phyloP scores from a whole-genome alignment of 345 rosid genomes.

The Erodium maritimum region DNA sequence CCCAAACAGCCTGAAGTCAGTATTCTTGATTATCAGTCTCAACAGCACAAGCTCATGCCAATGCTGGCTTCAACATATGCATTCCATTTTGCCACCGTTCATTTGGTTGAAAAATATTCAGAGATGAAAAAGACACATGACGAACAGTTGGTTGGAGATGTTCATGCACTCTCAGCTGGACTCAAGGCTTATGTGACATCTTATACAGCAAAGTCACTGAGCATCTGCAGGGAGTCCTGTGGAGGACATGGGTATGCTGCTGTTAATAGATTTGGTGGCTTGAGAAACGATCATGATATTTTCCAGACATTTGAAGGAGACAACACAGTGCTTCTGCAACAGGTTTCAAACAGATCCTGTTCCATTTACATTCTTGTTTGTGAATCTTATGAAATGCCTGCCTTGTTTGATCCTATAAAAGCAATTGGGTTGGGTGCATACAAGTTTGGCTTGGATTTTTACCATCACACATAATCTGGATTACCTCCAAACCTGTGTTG shows the following conservation, averaged over 20 bases:
- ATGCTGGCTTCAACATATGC: constrained; percentile 96
- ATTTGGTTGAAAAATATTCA: constrained; percentile 65
- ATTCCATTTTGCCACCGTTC: constrained; percentile 65
- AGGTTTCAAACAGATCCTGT: constrained; percentile 28
- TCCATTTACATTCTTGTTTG: neutral
- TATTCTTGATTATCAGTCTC: constrained; percentile 97
- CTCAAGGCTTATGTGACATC: constrained; percentile 90
- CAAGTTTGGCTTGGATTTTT: too few species aligned
- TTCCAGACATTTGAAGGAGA: constrained; percentile 99
- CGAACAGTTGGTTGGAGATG: constrained; percentile 75
- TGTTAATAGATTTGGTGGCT: constrained; percentile 86
- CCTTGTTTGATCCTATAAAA: too few species aligned
- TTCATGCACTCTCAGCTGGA: constrained; percentile 94
- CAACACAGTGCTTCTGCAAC: constrained; percentile 95
- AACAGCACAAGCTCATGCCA: constrained; percentile 99
- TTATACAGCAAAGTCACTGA: constrained; percentile 74
- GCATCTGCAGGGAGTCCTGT: constrained; percentile 89
- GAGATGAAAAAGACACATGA: constrained; percentile 78
- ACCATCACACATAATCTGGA: too few species aligned
- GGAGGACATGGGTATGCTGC: constrained; percentile 99
- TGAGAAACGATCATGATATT: constrained; percentile 97
- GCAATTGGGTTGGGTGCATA: too few species aligned
- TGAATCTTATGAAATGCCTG: too few species aligned
- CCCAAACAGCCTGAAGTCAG: constrained; percentile 92
- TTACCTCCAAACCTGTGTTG: too few species aligned